phyloP scores from a whole-genome alignment of 176 grass and related monocot species.

The Eragrostis curvula region DNA sequence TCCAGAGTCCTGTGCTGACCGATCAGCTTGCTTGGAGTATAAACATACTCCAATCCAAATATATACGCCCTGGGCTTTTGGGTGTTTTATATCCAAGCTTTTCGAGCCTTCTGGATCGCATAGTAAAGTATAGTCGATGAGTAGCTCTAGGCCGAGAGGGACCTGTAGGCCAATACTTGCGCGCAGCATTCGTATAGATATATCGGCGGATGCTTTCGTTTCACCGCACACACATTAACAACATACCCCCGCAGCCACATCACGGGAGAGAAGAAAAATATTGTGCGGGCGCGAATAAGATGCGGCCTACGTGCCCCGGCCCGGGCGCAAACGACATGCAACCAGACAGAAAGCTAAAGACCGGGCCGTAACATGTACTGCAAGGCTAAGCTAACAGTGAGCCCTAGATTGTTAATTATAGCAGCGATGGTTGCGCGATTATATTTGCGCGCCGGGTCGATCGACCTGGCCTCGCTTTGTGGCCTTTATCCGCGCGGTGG shows the following conservation, averaged over 20 bases:
- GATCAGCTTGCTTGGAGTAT: conserved; percentile 43
- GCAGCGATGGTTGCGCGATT: background rate
- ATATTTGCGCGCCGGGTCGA: background rate
- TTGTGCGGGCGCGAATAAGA: conserved; percentile 25
- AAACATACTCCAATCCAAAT: conserved; percentile 45
- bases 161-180: conserved; percentile 1
- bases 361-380: conserved; percentile 41
- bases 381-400: background rate
- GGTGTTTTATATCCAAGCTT: background rate
- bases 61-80: conserved; percentile 17
- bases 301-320: conserved; percentile 26
- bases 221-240: conserved; percentile 46
- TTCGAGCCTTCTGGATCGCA: conserved; percentile 41
- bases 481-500: conserved; percentile 22
- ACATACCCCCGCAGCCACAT: conserved; percentile 29
- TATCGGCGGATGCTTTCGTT: conserved; percentile 41
- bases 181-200: background rate
- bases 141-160: conserved; percentile 1
- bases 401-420: background rate
- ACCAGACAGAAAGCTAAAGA: background rate
- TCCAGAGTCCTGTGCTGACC: conserved; percentile 9
- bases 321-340: conserved; percentile 19
- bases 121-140: background rate
- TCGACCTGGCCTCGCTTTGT: conserved; percentile 31
- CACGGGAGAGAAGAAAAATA: background rate